phyloP scores from a whole-genome alignment of 1,284 basidiomycete species.

The Ustilago lituana region DNA sequence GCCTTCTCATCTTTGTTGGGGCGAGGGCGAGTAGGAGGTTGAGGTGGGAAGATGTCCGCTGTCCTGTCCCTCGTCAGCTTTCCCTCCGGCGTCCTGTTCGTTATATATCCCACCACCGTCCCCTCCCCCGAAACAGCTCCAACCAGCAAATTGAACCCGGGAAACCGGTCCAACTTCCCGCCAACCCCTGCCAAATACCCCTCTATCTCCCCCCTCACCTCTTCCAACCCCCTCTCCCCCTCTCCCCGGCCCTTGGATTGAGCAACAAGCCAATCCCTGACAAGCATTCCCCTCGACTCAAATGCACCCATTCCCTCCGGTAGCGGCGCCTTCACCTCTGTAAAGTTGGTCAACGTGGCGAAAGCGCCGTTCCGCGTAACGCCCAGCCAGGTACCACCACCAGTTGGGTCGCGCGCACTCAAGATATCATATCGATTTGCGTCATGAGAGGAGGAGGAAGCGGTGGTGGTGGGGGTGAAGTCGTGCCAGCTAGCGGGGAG shows the following conservation, averaged over 20 bases:
- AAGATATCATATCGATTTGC: slow-evolving; percentile 11
- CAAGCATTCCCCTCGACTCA: slow-evolving; percentile 43
- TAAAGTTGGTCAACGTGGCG: slow-evolving; percentile 58
- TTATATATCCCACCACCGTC: slow-evolving; percentile 26
- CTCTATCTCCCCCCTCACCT: slow-evolving; percentile 1
- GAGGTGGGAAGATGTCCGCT: slow-evolving; percentile 12
- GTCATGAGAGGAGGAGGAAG: slow-evolving; percentile 1
- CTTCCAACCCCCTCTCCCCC: not conserved
- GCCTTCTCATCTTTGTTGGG: not conserved
- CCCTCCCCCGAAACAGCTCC: slow-evolving; percentile 11
- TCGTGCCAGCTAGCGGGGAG: slow-evolving; percentile 48
- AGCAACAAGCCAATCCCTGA: slow-evolving; percentile 34
- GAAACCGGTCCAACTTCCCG: slow-evolving; percentile 21
- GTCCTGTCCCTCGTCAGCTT: not conserved
- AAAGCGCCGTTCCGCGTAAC: slow-evolving; percentile 42
- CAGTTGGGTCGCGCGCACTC: slow-evolving; percentile 41
- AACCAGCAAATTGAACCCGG: slow-evolving; percentile 58
- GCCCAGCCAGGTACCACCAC: slow-evolving; percentile 62
- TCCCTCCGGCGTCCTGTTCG: slow-evolving; percentile 32
- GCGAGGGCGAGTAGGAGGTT: no score
- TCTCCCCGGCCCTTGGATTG: not conserved
- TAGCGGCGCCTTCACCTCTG: slow-evolving; percentile 36
- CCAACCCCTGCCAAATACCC: slow-evolving; percentile 16
- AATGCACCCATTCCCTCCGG: slow-evolving; percentile 31
- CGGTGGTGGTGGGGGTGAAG: slow-evolving; percentile 16